Percentiles rank a stretch among this genome's conserved stretches.
Evolutionary conservation across 768 basidiomycete genomes (phyloP).

Genomic region (Xerocomellus amylosporus): DNA sequence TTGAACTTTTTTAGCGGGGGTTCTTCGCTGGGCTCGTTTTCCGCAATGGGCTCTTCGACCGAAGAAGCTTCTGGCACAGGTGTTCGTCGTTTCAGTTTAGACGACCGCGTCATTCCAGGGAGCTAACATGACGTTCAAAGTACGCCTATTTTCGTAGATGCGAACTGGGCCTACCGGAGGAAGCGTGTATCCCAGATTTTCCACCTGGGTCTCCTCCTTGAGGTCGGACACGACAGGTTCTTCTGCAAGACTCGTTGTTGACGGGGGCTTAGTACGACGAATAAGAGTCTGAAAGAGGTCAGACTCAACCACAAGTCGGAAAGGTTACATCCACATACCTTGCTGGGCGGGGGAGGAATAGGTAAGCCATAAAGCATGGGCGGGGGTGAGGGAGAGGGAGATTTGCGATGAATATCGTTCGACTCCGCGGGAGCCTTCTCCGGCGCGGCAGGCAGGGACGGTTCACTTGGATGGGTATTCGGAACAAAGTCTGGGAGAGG

Average conservation of each 20-base stretch:
- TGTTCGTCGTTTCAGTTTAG: constrained; percentile 55
- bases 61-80: constrained; percentile 29
- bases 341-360: constrained; percentile 26
- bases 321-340: constrained; percentile 4
- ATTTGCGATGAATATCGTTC: constrained; percentile 1
- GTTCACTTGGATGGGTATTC: constrained; percentile 53
- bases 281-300: constrained; percentile 20
- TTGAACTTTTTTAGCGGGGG: constrained; percentile 70
- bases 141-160: background rate
- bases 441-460: constrained; percentile 33
- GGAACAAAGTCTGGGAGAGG: constrained; percentile 49
- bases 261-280: constrained; percentile 21
- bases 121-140: constrained; percentile 29
- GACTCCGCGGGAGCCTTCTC: constrained; percentile 18
- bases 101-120: constrained; percentile 39
- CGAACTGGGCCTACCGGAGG: constrained; percentile 24
- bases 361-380: constrained; percentile 15
- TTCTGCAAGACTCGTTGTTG: constrained; percentile 9
- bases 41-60: constrained; percentile 15
- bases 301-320: background rate
- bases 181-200: constrained; percentile 13
- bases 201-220: constrained; percentile 12
- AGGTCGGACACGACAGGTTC: background rate
- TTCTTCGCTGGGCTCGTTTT: constrained; percentile 31
- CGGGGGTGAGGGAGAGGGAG: constrained; percentile 21